phyloP scores from a whole-genome alignment of 2,329 filamentous ascomycete genomes.

The Pyrenophora graminea region DNA sequence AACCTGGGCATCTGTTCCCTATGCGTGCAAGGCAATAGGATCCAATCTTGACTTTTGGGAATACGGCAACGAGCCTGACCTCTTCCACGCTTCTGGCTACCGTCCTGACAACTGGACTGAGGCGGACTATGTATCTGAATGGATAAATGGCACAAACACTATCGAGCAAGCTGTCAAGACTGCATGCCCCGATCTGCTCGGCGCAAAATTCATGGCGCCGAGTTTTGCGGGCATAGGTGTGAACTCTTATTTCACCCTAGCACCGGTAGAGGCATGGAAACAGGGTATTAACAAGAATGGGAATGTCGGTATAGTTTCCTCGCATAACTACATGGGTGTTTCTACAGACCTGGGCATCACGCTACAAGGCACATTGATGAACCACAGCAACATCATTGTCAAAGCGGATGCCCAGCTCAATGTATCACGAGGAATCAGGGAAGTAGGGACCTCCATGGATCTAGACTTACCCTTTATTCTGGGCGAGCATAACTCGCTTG shows the following conservation, averaged over 20 bases:
- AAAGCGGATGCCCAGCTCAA: constrained; percentile 11
- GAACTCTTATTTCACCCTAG: neutral
- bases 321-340: constrained; percentile 67
- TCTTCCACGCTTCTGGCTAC: constrained; percentile 58
- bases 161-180: neutral
- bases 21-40: constrained; percentile 61
- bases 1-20: constrained; percentile 58
- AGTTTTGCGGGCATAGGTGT: constrained; percentile 7
- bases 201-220: constrained; percentile 6
- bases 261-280: neutral
- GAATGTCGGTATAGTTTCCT: constrained; percentile 57
- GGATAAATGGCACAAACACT: constrained; percentile 6
- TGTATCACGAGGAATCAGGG: constrained; percentile 56
- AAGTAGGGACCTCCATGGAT: constrained; percentile 47
- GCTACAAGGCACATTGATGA: constrained; percentile 66
- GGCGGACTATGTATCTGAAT: constrained; percentile 42
- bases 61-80: constrained; percentile 67
- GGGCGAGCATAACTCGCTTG: constrained; percentile 66
- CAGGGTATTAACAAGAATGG: constrained; percentile 32
- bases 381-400: constrained; percentile 58
- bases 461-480: constrained; percentile 57
- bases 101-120: constrained; percentile 60
- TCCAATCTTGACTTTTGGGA: constrained; percentile 62
- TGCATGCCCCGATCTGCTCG: neutral
- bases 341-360: constrained; percentile 63